phyloP scores from a whole-genome alignment of 805 yeast genomes.

The Candida yuanshanica region DNA sequence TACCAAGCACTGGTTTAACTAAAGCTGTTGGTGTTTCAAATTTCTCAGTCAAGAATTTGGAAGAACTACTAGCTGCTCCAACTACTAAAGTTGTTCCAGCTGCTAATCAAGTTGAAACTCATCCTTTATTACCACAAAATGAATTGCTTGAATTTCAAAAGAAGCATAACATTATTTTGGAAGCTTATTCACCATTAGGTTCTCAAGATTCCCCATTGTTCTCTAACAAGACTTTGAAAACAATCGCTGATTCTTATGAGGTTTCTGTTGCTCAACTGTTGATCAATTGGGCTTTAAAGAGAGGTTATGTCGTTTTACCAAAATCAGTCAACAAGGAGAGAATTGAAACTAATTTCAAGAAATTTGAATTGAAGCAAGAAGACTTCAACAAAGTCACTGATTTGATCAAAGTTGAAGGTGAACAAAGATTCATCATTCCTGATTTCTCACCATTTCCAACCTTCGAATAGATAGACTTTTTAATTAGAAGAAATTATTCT shows the following conservation, averaged over 20 bases:
- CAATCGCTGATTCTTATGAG: constrained; percentile 38
- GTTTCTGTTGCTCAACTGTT: constrained; percentile 44
- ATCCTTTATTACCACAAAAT: constrained; percentile 19
- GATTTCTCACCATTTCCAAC: constrained; percentile 30
- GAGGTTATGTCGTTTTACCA: constrained; percentile 54
- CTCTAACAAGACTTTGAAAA: constrained; percentile 33
- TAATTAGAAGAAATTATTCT: too few species aligned
- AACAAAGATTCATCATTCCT: constrained; percentile 23
- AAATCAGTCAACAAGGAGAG: constrained; percentile 40
- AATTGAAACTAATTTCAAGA: constrained; percentile 29
- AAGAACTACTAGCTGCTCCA: constrained; percentile 10
- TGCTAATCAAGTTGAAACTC: constrained; percentile 20
- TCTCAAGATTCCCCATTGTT: constrained; percentile 9
- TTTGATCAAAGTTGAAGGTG: constrained; percentile 21
- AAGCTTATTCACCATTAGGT: constrained; percentile 20
- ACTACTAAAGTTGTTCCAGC: constrained; percentile 11
- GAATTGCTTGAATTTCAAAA: constrained; percentile 14
- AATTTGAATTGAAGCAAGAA: constrained; percentile 14
- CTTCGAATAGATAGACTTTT: constrained; percentile 25
- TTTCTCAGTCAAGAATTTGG: constrained; percentile 17
- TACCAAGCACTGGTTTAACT: constrained; percentile 11
- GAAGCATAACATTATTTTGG: constrained; percentile 11
- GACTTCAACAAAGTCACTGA: constrained; percentile 24
- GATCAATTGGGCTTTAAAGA: constrained; percentile 53
- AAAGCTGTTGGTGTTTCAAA: constrained; percentile 21